Base-by-base conservation (phyloP, 208 protist genomes). In the Wallacemonas sp. region DNA sequence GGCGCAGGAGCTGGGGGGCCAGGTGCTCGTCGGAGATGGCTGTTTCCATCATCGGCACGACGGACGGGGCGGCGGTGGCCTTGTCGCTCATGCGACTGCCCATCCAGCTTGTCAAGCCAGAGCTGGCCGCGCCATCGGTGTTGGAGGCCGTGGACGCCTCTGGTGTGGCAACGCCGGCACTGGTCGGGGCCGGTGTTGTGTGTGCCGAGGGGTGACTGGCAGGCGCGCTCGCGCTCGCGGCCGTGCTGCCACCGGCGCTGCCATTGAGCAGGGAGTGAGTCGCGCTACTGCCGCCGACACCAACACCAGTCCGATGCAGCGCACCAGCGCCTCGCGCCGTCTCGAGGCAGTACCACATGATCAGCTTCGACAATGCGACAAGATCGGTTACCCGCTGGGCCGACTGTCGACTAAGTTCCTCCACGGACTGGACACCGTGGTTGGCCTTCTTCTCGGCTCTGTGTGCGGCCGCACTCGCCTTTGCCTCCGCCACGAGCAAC, bases 301-400 rank as follows among this genome's bases (percentile, higher is more conserved):
- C 66, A 2, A n/a, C n/a, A n/a, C 44, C 66, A 22, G 42, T 44
- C 36, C 59, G n/a, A 27, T 61, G 46, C 38, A 78, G 36, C 41
- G 63, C 39, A 21, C 44, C 57, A 12, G 48, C 36, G 13, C 73
- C 61, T 33, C 69, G 66, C 6, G 72, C 41, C 2, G 81, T 88
- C 12, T 73, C 71, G 9, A 84, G 55, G 67, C 81, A 88, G 66
- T 86, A 88, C 76, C 75, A 82, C 26, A 73, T 39, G 19, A 88
- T 63, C 1, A 86, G 27, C 19, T 79, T 65, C 26, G 76, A 37
- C 17, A 84, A 41, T 34, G 41, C 44, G 1, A 30, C 21, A 13
- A 55, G 50, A 32, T 41, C 39, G 38, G 59, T n/a, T 5, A 21
- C 37, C 36, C 57, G 34, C 3, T 22, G 13, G 1, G 22, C 21